Evolutionary conservation across 352 stramenopile genomes (phyloP), one percentile per base, ranked within the genome.

Genomic region (Elongisporangium anandrum): DNA sequence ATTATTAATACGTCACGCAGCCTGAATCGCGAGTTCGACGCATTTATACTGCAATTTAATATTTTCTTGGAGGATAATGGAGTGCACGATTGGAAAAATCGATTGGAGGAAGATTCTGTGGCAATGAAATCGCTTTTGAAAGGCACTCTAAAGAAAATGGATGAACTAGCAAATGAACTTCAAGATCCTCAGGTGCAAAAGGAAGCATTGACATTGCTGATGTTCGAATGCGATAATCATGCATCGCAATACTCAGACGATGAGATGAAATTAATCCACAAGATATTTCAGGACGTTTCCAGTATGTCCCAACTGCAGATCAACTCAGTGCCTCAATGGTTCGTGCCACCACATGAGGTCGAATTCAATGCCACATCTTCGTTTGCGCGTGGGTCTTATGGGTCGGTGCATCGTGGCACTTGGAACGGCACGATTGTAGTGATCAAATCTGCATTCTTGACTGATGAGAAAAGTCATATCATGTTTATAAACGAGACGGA

Each of bases 391-490:
- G 9, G 8, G 5, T 53, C 62, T 24, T 61, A 57, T 45, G 63
- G 60, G 1, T 51, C 50, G 4, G 68, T 70, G 41, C 52, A 70
- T n/a, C 62, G 57, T 5, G 68, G 65, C 6, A 57, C 59, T 24
- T 79, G 68, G 67, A 41, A 53, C 4, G 60, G 52, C 21, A 65
- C 61, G 2, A 47, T 26, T 5, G 71, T 74, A 19, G 70, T 78
- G 21, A 47, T 83, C 60, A 83, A 79, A 38, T 12, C 4, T 2
- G 3, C 26, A 1, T 38, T 38, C 12, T 12, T 38, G 6, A 10
- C 1, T 9, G 26, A 38, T 12, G 26, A 38, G 2, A 38, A 38
- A 1, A 38, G 26, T 12, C 24, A 22, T 15, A 4, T 55, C 13
- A 61, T 61, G 48, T 65, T 65, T 22, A 16, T 41, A 5, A 48